These are phyloP conservation scores for Macaranga tanarius DNA, from an alignment of 441 rosid genomes.

Conservation along the genomic window DNA sequence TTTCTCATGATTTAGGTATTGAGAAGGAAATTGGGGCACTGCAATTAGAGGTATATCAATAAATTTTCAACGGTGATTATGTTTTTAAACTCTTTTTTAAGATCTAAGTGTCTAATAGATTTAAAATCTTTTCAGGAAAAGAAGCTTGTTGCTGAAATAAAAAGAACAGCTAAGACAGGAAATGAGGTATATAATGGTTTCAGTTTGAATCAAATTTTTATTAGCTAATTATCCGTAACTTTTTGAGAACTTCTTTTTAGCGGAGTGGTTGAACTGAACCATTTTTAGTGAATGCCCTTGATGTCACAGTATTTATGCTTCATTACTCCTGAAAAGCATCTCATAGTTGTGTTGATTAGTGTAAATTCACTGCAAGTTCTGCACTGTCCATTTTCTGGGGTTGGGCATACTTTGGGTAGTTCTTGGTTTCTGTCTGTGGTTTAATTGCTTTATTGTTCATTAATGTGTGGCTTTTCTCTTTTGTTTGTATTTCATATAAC, in stretches of 20 bases:
- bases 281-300: not conserved
- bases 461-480: not conserved
- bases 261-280: not conserved
- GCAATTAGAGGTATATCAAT: conserved; percentile 65
- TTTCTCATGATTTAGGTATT: conserved; percentile 51
- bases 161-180: conserved; percentile 88
- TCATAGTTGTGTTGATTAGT: not conserved
- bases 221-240: not conserved
- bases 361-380: not conserved
- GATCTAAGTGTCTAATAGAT: conserved; percentile 19
- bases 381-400: not conserved
- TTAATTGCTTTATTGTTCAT: not conserved
- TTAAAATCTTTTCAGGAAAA: conserved; percentile 60
- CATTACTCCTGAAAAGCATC: not conserved
- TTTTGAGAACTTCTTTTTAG: not conserved
- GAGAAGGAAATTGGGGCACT: conserved; percentile 87
- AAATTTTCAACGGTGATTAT: conserved; percentile 5
- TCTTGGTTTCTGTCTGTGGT: not conserved
- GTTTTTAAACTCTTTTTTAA: not conserved
- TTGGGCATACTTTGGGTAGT: not conserved
- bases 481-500: not conserved
- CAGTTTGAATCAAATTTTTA: conserved; percentile 8
- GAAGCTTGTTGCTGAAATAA: conserved; percentile 89
- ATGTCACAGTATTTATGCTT: not conserved
- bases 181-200: conserved; percentile 64